Base-by-base conservation (phyloP, 192 early-diverging fungal genomes). In the Powellomyces hirtus region DNA sequence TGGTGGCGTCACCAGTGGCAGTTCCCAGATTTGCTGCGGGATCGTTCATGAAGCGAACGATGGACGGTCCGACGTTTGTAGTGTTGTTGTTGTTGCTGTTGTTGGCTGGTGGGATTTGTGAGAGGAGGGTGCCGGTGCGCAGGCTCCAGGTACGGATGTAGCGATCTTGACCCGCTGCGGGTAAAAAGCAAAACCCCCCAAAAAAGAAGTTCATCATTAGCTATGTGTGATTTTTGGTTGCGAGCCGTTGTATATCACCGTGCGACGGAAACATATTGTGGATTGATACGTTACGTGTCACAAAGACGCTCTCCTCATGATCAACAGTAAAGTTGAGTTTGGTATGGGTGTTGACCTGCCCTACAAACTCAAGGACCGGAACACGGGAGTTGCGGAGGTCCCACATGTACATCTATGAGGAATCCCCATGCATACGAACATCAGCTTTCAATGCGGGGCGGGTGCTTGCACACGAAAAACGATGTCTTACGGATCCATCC, bases 401-500 rank as follows among this genome's bases (percentile, higher is more conserved):
- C 68, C 68, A 70, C 44, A 70, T 18, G 26, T 62, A 62, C 38
- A 62, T 70, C 68, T 66, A 27, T 38, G 10, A 53, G 18, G 13
- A 11, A n/a, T n/a, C n/a, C n/a, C n/a, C n/a, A n/a, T n/a, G n/a
- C n/a, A n/a, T n/a, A n/a, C n/a, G n/a, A n/a, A n/a, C n/a, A n/a
- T n/a, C n/a, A n/a, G n/a, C n/a, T n/a, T n/a, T n/a, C n/a, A n/a
- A n/a, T n/a, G n/a, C n/a, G n/a, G n/a, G n/a, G n/a, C n/a, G n/a
- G n/a, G n/a, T n/a, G n/a, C n/a, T n/a, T n/a, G n/a, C n/a, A n/a
- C n/a, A n/a, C n/a, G n/a, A n/a, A n/a, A n/a, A n/a, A n/a, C n/a
- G n/a, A n/a, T n/a, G n/a, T n/a, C n/a, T n/a, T 62, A 70, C 58
- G 44, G 59, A 49, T 8, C 68, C 68, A 24, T 70, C 59, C 29